Evolutionary conservation across 495 filamentous ascomycete genomes (phyloP), one percentile per base, ranked within the genome.

Genomic region (Neurospora pannonica): DNA sequence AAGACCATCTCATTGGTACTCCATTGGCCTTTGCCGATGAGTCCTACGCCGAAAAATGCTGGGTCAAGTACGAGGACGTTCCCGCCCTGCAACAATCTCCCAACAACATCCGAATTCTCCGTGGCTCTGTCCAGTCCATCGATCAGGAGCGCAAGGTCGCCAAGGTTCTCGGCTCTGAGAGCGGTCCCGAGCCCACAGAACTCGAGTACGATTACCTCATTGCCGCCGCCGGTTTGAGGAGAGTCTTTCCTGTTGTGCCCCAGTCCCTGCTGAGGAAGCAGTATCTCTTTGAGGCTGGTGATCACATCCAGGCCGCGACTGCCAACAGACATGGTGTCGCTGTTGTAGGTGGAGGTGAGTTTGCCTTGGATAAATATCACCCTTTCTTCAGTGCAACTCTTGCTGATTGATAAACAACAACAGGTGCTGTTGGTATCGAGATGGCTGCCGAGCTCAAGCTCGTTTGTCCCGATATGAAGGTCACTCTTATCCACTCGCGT

Each of bases 401-500:
- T 39, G 1, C n/a, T 36, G n/a, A 31, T 5, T 17, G 54, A 37
- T 75, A n/a, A 15, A 75, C 83, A 13, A 37, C 34, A 19, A 19
- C 70, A 85, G 90, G 90, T 19, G 91, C 91, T 10, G 91, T 92
- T 4, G 91, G 91, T 11, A 87, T 92, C 60, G 91, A 93, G 76
- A 91, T 92, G 84, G 90, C 91, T 0, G 86, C 89, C 13, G 91
- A 93, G 79, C 77, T 92, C 62, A 91, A 91, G 77, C 77, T 85
- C 13, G 79, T 88, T 11, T 80, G 88, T n/a, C 90, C 91, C 0
- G 48, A 84, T 2, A 80, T 89, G 46, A 85, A 86, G 42, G 86
- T 93, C 28, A 91, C 88, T 0, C 83, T 93, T 0, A 86, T 92
- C n/a, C 91, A 93, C 79, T 92, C 91, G 0, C 84, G 89, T 5